Conservation (phyloP, 2,329 filamentous ascomycete species). For the Amauroascus niger region DNA sequence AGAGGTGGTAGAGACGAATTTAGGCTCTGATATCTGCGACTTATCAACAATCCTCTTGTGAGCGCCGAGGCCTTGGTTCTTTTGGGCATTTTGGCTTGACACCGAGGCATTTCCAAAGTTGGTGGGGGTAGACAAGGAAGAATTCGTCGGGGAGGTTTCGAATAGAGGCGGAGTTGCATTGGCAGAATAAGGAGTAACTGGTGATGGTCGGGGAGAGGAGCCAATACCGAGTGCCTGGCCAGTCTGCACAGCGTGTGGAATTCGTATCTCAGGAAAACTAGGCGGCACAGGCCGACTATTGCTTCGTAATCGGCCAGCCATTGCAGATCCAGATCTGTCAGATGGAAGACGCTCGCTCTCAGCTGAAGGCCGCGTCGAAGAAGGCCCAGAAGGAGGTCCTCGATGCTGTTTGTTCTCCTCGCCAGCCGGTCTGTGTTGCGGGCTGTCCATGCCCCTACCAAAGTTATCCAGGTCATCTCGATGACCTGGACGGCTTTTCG, state of each 20-base stretch:
- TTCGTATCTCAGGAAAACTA: slow-evolving; percentile 21
- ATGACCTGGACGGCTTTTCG: slow-evolving; percentile 44
- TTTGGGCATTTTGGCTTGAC: slow-evolving; percentile 17
- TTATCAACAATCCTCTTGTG: slow-evolving; percentile 53
- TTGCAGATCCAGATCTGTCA: slow-evolving; percentile 27
- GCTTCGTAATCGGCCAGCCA: slow-evolving; percentile 33
- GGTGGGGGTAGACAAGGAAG: slow-evolving; percentile 27
- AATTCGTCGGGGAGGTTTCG: slow-evolving; percentile 36
- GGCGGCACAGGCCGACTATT: slow-evolving; percentile 27
- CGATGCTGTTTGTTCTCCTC: slow-evolving; percentile 24
- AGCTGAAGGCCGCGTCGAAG: slow-evolving; percentile 31
- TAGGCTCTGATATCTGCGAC: slow-evolving; percentile 53
- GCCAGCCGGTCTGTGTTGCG: slow-evolving; percentile 22
- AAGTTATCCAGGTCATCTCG: slow-evolving; percentile 47
- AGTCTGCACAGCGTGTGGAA: slow-evolving; percentile 19
- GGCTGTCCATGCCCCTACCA: slow-evolving; percentile 35
- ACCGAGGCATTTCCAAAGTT: slow-evolving; percentile 11
- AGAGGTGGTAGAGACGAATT: slow-evolving; percentile 44
- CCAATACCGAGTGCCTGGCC: slow-evolving; percentile 30
- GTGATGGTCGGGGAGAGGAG: slow-evolving; percentile 36
- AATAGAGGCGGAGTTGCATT: slow-evolving; percentile 47
- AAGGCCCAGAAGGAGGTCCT: slow-evolving; percentile 24
- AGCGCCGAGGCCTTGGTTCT: slow-evolving; percentile 22
- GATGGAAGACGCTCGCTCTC: slow-evolving; percentile 24
- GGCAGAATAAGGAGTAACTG: slow-evolving; percentile 41